Conservation (phyloP, 2,329 filamentous ascomycete species). For the Colletotrichum sp. region DNA sequence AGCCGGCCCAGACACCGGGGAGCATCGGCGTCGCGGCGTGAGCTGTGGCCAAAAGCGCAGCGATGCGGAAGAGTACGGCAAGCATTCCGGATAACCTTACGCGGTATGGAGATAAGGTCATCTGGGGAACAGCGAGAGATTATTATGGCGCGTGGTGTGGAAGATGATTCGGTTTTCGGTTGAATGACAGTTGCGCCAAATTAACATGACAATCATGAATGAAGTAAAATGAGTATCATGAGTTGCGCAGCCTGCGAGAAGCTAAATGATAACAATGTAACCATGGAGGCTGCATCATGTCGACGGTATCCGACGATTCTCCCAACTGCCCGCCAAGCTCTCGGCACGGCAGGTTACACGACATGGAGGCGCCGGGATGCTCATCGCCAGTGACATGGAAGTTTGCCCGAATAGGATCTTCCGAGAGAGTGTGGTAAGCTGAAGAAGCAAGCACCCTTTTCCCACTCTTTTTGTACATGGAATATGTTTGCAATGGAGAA, state of each 20-base stretch:
- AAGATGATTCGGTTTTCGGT: not conserved
- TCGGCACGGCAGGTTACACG: not conserved
- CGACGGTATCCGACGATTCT: not conserved
- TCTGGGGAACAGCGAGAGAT: not conserved
- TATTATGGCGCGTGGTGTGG: rapidly evolving
- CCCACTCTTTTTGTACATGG: not conserved
- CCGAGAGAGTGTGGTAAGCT: not conserved
- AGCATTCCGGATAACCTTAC: not conserved
- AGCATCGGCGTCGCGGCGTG: not conserved
- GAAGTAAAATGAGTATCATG: not conserved
- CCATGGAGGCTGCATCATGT: not conserved
- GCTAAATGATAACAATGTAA: rapidly evolving
- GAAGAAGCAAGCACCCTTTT: not conserved
- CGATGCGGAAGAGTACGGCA: not conserved
- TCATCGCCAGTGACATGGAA: not conserved
- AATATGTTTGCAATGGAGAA: not conserved
- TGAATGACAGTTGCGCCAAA: not conserved
- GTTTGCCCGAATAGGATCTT: not conserved
- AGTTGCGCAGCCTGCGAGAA: not conserved
- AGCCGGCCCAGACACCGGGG: not conserved
- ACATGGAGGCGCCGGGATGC: not conserved
- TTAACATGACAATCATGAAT: no score
- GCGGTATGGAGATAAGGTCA: not conserved
- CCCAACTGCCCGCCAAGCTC: not conserved
- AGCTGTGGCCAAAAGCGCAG: not conserved